phyloP scores from a whole-genome alignment of 2,329 filamentous ascomycete genomes.

The Taxawa tesnikishii region DNA sequence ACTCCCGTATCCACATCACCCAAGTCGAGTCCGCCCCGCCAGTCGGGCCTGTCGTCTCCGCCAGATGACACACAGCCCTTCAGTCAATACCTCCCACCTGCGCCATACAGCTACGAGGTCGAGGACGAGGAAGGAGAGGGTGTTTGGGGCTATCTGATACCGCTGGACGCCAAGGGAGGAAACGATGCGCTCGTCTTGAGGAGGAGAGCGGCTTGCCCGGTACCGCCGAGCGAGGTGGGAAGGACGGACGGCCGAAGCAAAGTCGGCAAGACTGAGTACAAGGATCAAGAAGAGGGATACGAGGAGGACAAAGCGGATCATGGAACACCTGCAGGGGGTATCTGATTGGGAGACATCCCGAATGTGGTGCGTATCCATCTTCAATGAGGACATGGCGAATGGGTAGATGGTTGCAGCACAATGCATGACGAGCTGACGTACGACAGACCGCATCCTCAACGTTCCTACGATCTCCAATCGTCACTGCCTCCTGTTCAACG shows the following conservation, averaged over 20 bases:
- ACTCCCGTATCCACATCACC: constrained; percentile 27
- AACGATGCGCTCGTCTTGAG: constrained; percentile 57
- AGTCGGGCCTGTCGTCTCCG: constrained; percentile 44
- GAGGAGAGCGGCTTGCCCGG: constrained; percentile 58
- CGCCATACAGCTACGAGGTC: constrained; percentile 63
- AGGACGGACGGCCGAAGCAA: constrained; percentile 29
- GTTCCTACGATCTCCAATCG: constrained; percentile 79
- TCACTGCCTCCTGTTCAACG: constrained; percentile 57
- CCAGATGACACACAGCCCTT: constrained; percentile 67
- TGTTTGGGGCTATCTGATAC: constrained; percentile 92
- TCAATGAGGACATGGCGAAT: constrained; percentile 4
- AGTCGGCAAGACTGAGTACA: constrained; percentile 38
- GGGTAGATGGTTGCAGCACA: background rate
- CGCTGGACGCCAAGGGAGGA: constrained; percentile 56
- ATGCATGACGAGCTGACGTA: too few relatives aligned
- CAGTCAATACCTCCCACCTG: constrained; percentile 68
- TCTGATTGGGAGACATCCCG: constrained; percentile 80
- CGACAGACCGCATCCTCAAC: constrained; percentile 58
- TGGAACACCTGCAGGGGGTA: constrained; percentile 67
- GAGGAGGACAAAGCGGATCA: constrained; percentile 38
- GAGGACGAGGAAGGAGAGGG: constrained; percentile 74
- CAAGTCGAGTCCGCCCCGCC: constrained; percentile 20
- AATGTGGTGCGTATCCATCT: constrained; percentile 68
- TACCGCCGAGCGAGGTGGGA: constrained; percentile 30
- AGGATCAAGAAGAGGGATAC: constrained; percentile 49